A percentile compares a stretch with the other conserved stretches of the same genome.
phyloP scores from a whole-genome alignment of 257 asterid genomes.

The Solanum pimpinellifolium region DNA sequence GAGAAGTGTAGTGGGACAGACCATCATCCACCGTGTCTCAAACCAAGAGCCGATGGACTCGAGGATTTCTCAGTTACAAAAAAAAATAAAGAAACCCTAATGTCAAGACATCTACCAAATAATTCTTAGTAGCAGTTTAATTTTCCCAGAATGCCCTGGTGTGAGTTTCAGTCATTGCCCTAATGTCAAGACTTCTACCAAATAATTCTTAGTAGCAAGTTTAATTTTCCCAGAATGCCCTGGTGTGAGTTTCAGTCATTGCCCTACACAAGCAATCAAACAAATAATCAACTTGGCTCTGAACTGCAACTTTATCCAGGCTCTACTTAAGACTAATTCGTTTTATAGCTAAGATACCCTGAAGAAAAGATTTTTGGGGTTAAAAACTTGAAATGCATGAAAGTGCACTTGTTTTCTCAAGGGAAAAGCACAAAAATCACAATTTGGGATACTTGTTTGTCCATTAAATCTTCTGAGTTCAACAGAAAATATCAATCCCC shows the following conservation, averaged over 20 bases:
- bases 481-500: background rate
- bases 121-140: background rate
- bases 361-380: background rate
- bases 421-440: background rate
- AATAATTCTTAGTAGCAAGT: background rate
- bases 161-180: background rate
- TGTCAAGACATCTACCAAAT: background rate
- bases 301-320: background rate
- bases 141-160: no score
- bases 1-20: background rate
- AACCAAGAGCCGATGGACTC: background rate
- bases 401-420: background rate
- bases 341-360: background rate
- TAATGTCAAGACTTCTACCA: background rate
- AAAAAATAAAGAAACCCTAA: background rate
- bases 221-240: background rate
- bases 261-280: background rate
- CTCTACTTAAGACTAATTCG: background rate
- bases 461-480: background rate
- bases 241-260: background rate
- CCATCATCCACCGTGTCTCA: background rate
- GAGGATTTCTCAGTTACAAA: background rate
- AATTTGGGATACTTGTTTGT: background rate
- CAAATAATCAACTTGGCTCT: background rate
- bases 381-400: background rate